phyloP scores from a whole-genome alignment of 73 alveolate species.

The Tetrahymena malaccensis region DNA sequence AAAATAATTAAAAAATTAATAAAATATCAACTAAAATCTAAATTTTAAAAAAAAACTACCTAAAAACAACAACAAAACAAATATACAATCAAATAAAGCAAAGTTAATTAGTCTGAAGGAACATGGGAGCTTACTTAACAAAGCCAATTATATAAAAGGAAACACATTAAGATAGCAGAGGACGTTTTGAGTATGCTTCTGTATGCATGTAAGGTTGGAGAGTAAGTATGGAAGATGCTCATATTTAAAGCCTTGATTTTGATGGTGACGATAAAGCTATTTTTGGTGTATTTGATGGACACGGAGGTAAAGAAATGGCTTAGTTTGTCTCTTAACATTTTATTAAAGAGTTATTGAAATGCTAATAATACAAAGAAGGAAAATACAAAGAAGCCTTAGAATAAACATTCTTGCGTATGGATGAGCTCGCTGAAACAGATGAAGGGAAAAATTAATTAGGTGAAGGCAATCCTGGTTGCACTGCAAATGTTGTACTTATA shows the following conservation, averaged over 20 bases:
- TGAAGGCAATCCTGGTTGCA: conserved; percentile 69
- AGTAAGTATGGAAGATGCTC: conserved; percentile 59
- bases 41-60: background rate
- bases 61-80: background rate
- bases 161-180: conserved; percentile 53
- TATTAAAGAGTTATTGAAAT: conserved; percentile 44
- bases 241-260: conserved; percentile 26
- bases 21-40: background rate
- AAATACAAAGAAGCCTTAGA: conserved; percentile 66
- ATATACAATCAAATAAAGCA: background rate
- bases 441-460: conserved; percentile 61
- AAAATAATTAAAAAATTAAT: background rate
- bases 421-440: conserved; percentile 54
- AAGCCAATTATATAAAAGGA: conserved; percentile 67
- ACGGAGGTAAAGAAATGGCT: conserved; percentile 80
- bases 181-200: conserved; percentile 48
- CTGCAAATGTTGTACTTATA: conserved; percentile 76
- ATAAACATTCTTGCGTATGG: conserved; percentile 79
- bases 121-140: conserved; percentile 72
- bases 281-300: conserved; percentile 89
- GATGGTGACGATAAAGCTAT: conserved; percentile 24
- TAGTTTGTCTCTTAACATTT: conserved; percentile 44
- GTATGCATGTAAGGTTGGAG: conserved; percentile 68
- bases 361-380: conserved; percentile 46
- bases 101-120: background rate